Percentiles rank a stretch among this genome's conserved stretches.
Evolutionary conservation across 2,329 filamentous ascomycete species (phyloP).

Genomic region (Colletotrichum noveboracense): DNA sequence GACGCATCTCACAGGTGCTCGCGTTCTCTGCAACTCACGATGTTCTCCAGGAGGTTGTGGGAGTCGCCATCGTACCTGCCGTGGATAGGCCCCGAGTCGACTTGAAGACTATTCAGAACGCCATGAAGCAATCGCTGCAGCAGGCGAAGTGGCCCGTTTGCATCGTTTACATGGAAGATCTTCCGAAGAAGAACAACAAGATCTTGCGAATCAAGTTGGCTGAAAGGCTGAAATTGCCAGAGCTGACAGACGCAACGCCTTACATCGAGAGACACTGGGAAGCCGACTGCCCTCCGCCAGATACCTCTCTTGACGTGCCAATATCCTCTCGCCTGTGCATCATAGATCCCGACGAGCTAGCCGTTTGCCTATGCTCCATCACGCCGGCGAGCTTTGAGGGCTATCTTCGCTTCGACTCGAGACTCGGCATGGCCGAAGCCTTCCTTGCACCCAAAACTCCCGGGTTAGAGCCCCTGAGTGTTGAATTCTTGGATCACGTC

Average conservation of each 20-base stretch:
- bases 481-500: conserved; percentile 17
- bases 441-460: conserved; percentile 27
- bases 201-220: conserved; percentile 58
- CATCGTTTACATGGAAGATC: conserved; percentile 59
- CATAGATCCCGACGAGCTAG: conserved; percentile 33
- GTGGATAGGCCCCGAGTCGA: conserved; percentile 47
- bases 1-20: conserved; percentile 52
- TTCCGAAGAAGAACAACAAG: conserved; percentile 63
- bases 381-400: conserved; percentile 23
- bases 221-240: conserved; percentile 49
- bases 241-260: conserved; percentile 48
- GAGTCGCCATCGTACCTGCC: conserved; percentile 55
- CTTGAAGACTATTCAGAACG: conserved; percentile 51
- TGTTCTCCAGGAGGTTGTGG: conserved; percentile 61
- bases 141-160: conserved; percentile 58
- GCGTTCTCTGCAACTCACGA: conserved; percentile 59
- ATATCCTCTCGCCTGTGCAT: conserved; percentile 42
- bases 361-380: conserved; percentile 25
- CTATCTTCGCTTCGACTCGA: conserved; percentile 8
- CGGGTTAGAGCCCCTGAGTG: background rate
- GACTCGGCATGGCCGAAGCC: conserved; percentile 17
- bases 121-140: conserved; percentile 52
- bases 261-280: conserved; percentile 53
- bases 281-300: conserved; percentile 51
- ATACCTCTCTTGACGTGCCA: conserved; percentile 46